Percentiles rank a stretch among this genome's conserved stretches.
phyloP scores from a whole-genome alignment of 1,284 basidiomycete genomes.

The Thelephora terrestris region DNA sequence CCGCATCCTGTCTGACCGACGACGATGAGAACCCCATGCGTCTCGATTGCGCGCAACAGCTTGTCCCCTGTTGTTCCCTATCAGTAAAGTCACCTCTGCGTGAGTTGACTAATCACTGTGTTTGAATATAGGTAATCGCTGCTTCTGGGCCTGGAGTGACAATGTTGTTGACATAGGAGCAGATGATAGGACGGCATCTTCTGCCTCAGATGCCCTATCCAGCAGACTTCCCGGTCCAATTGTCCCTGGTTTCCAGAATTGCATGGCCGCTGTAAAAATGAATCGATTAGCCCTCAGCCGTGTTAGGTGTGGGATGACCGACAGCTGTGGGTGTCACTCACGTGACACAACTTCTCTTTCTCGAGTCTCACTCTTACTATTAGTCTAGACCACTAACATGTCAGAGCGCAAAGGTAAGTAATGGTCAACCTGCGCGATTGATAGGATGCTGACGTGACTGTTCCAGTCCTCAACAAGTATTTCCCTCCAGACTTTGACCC shows the following conservation, averaged over 20 bases:
- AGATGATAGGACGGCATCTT: constrained; percentile 59
- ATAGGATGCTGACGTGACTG: neutral
- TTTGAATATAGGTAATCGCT: constrained; percentile 80
- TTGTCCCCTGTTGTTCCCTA: constrained; percentile 43
- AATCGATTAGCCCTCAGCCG: too few relatives aligned
- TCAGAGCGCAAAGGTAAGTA: constrained; percentile 76
- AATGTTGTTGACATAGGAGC: constrained; percentile 45
- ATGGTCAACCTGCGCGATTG: neutral
- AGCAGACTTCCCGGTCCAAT: constrained; percentile 78
- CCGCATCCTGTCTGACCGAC: constrained; percentile 96
- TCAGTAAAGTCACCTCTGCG: neutral
- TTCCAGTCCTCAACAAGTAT: constrained; percentile 80
- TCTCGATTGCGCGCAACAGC: constrained; percentile 79
- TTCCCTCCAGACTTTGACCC: constrained; percentile 97
- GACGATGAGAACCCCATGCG: constrained; percentile 75
- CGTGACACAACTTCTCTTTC: neutral
- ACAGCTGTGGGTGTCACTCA: neutral
- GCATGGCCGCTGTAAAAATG: constrained; percentile 30
- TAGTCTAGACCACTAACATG: constrained; percentile 38
- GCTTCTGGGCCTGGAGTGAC: constrained; percentile 66
- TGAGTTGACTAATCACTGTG: constrained; percentile 46
- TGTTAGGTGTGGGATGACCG: too few relatives aligned
- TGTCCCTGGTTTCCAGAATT: constrained; percentile 81
- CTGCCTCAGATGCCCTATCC: constrained; percentile 72
- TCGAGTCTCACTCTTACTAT: neutral